These are phyloP conservation scores for Meripilus lineatus DNA, from an alignment of 1,284 basidiomycete species.

Conservation along the genomic window DNA sequence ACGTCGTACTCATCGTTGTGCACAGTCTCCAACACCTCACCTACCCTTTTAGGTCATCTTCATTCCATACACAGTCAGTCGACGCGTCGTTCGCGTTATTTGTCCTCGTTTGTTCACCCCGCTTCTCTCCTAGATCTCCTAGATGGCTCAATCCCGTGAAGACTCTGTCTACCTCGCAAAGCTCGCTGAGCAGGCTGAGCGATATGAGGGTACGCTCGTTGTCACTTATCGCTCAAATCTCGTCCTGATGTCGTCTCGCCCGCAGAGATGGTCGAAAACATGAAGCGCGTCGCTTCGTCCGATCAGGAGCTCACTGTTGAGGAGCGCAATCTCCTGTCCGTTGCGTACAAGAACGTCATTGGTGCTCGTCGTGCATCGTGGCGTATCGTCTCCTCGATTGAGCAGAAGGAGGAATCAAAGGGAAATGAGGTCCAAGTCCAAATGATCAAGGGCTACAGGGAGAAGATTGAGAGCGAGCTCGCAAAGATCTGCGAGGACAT, in stretches of 20 bases:
- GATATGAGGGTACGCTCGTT: slow-evolving; percentile 83
- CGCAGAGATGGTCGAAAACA: slow-evolving; percentile 97
- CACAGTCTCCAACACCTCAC: slow-evolving; percentile 17
- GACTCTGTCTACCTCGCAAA: slow-evolving; percentile 99
- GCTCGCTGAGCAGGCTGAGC: slow-evolving; percentile 98
- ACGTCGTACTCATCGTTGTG: slow-evolving; percentile 27
- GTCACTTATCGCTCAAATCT: slow-evolving; percentile 7
- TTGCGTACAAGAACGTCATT: slow-evolving; percentile 99
- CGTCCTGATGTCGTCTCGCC: slow-evolving; percentile 13
- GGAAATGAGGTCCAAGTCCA: slow-evolving; percentile 96
- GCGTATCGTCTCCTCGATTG: slow-evolving; percentile 99
- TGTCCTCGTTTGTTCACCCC: slow-evolving; percentile 18
- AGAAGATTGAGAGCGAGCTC: slow-evolving; percentile 98
- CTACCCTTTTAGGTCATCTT: slow-evolving; percentile 12
- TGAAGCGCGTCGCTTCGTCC: slow-evolving; percentile 96
- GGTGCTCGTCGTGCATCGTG: slow-evolving; percentile 98
- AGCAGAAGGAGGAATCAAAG: slow-evolving; percentile 99
- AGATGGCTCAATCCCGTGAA: slow-evolving; percentile 89
- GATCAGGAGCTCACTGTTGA: slow-evolving; percentile 99
- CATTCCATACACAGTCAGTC: slow-evolving; percentile 31
- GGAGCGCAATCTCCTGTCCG: slow-evolving; percentile 98
- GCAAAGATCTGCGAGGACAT: slow-evolving; percentile 99
- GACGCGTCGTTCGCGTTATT: slow-evolving; percentile 21
- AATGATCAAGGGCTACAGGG: slow-evolving; percentile 99
- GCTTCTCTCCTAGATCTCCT: slow-evolving; percentile 10